phyloP scores from a whole-genome alignment of 1,284 basidiomycete genomes.

The Moniliophthora roreri region DNA sequence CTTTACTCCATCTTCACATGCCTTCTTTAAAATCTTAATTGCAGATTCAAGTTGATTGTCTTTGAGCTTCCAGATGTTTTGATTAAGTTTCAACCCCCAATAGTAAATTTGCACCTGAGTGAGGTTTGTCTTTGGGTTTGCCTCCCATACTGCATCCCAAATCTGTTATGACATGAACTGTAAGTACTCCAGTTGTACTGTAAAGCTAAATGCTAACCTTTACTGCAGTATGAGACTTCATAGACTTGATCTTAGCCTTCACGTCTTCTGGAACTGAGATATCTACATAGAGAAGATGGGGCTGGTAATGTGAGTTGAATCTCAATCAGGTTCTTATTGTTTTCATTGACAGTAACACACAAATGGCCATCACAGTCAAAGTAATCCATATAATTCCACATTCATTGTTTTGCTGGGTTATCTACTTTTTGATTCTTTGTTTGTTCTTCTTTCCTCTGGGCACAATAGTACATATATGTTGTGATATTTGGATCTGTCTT shows the following conservation, averaged over 20 bases:
- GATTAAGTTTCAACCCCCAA: constrained; percentile 13
- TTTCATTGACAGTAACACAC: constrained; percentile 6
- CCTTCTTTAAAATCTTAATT: constrained; percentile 8
- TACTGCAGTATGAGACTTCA: too few species aligned
- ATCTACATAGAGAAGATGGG: constrained; percentile 12
- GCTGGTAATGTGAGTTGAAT: constrained; percentile 11
- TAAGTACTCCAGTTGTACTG: constrained; percentile 9
- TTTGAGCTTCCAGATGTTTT: constrained; percentile 11
- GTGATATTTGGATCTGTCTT: neutral
- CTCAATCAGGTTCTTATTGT: neutral
- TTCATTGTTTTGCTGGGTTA: constrained; percentile 8
- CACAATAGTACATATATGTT: constrained; percentile 13
- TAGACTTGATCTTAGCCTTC: constrained; percentile 6
- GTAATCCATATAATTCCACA: constrained; percentile 12
- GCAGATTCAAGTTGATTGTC: constrained; percentile 21
- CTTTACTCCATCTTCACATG: neutral
- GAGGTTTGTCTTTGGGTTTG: constrained; percentile 8
- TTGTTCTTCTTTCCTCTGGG: constrained; percentile 11
- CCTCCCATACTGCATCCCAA: constrained; percentile 16
- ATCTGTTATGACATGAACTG: neutral
- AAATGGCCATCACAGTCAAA: constrained; percentile 13
- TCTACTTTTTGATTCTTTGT: constrained; percentile 6
- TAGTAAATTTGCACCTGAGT: constrained; percentile 15
- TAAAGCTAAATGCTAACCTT: too few species aligned
- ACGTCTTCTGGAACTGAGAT: constrained; percentile 7